Evolutionary conservation across 2,329 filamentous ascomycete species (phyloP).

Genomic region (Neopestalotiopsis rosae): DNA sequence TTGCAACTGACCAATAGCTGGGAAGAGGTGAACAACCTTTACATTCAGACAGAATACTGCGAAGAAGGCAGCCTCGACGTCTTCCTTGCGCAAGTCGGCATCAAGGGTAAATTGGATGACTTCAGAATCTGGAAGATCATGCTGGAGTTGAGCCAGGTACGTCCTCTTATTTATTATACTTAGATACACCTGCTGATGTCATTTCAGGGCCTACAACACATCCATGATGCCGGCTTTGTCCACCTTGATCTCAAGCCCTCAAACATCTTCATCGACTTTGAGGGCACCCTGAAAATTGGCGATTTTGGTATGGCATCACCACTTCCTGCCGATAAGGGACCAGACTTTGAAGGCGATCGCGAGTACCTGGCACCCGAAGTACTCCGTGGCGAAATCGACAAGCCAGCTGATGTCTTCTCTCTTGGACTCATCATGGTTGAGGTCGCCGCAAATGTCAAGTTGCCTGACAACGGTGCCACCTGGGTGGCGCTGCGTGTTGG

Average conservation of each 20-base stretch:
- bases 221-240: slow-evolving; percentile 86
- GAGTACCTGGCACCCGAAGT: slow-evolving; percentile 97
- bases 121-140: slow-evolving; percentile 99
- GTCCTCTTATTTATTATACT: slow-evolving; percentile 39
- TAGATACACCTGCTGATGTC: slow-evolving; percentile 10
- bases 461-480: slow-evolving; percentile 89
- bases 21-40: slow-evolving; percentile 85
- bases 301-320: slow-evolving; percentile 83
- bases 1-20: slow-evolving; percentile 84
- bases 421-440: slow-evolving; percentile 94
- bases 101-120: slow-evolving; percentile 87
- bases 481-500: slow-evolving; percentile 91
- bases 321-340: slow-evolving; percentile 76
- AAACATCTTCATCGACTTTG: slow-evolving; percentile 82
- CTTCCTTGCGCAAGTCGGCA: slow-evolving; percentile 83
- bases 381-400: slow-evolving; percentile 83
- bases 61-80: slow-evolving; percentile 89
- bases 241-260: slow-evolving; percentile 87
- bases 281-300: slow-evolving; percentile 82
- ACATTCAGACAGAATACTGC: slow-evolving; percentile 97
- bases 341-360: slow-evolving; percentile 92
- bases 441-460: slow-evolving; percentile 89
- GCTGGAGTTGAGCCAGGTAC: slow-evolving; percentile 81
- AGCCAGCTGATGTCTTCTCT: slow-evolving; percentile 91
- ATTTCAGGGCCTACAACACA: slow-evolving; percentile 80